Base-by-base conservation (phyloP, 2,329 filamentous ascomycete species). In the Ophiocordyceps australis region DNA sequence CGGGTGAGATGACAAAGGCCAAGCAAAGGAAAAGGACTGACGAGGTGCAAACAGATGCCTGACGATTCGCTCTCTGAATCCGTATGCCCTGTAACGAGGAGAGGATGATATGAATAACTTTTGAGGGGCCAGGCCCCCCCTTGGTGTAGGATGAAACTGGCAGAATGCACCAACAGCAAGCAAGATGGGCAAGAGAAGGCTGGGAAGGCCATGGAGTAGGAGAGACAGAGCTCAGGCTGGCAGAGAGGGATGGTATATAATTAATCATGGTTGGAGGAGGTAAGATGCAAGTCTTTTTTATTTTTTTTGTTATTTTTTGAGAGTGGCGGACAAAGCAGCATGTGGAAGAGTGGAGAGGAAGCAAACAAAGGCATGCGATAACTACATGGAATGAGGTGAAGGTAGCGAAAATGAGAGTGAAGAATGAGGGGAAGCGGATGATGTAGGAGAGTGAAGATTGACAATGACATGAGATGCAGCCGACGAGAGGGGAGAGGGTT, bases 51-150 rank as follows among this genome's bases (percentile, higher is more conserved):
- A 32, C 27, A 83, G 77, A 39, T 85, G 78, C 59, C 52, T 85
- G 50, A 83, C 78, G n/a, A 83, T 83, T 43, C 73, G 78, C 33
- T 82, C 77, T 20, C 55, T 83, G 41, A 85, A 85, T 59, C 78
- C 78, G 11, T 85, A 76, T 46, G 78, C 78, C 28, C 51, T 71
- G 40, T 69, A 49, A 49, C 32, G 26, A 14, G 25, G 29, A 30
- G 12, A 18, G 20, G 14, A 18, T 16, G 12, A 25, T 14, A 14
- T 5, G 5, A n/a, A 13, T 12, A n/a, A 14, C 16, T 15, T 11
- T n/a, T n/a, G n/a, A n/a, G n/a, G n/a, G n/a, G n/a, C n/a, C n/a
- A n/a, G n/a, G n/a, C n/a, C n/a, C n/a, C n/a, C n/a, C n/a, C n/a
- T n/a, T 9, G 21, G 19, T 14, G 21, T 20, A 16, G 14, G 23